Percentiles rank a stretch among this genome's conserved stretches.
Evolutionary conservation across 202 grass and related monocot genomes (phyloP).

Genomic region (Setaria viridis): DNA sequence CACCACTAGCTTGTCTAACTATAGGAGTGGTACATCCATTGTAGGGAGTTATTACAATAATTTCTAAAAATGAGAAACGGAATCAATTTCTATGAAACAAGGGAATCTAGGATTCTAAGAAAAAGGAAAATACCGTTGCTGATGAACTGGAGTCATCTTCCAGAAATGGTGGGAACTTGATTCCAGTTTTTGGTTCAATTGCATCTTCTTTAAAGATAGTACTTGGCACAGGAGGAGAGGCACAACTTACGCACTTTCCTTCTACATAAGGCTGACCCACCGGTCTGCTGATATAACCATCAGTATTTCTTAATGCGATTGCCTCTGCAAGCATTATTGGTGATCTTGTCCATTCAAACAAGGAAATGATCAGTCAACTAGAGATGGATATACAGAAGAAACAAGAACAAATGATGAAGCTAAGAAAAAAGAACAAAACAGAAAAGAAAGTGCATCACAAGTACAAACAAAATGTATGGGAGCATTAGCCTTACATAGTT

Average conservation of each 20-base stretch:
- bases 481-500: constrained; percentile 64
- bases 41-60: constrained; percentile 3
- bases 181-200: constrained; percentile 97
- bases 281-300: constrained; percentile 35
- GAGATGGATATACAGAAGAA: constrained; percentile 11
- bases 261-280: constrained; percentile 43
- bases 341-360: constrained; percentile 67
- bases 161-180: constrained; percentile 85
- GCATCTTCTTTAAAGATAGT: constrained; percentile 74
- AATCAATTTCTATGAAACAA: neutral
- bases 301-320: constrained; percentile 55
- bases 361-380: constrained; percentile 35
- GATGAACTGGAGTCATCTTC: constrained; percentile 66
- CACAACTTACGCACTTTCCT: constrained; percentile 54
- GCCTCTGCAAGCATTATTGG: constrained; percentile 71
- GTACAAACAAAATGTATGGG: neutral
- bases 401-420: constrained; percentile 14
- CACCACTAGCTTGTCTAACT: neutral
- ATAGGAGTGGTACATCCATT: neutral
- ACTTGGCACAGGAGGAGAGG: constrained; percentile 55
- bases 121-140: constrained; percentile 54
- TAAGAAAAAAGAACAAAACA: constrained; percentile 4
- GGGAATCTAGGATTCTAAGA: constrained; percentile 1
- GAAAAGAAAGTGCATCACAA: constrained; percentile 12
- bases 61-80: constrained; percentile 18